Evolutionary conservation across 345 rosid species (phyloP), one percentile per base, ranked within the genome.

Genomic region (Heritiera littoralis): DNA sequence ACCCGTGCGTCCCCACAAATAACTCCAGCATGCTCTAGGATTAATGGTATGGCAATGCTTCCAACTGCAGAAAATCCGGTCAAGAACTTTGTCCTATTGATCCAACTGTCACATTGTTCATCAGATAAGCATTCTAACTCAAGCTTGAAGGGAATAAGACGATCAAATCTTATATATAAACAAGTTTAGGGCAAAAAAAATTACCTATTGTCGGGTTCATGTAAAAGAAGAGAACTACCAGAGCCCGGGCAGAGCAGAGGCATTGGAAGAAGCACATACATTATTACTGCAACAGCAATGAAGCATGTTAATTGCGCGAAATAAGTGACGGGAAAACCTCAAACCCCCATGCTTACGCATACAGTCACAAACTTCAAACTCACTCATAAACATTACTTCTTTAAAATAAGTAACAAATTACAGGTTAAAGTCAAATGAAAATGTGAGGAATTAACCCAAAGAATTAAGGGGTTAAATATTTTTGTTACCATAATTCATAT

Each of bases 261-360:
- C 98, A 96, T 87, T 0, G 99, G 99, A 83, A 96, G 95, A 52
- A 92, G 86, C 85, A 92, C 98, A 63, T 94, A 96, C 97, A 89
- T 92, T 59, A 96, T 84, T 11, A 92, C 99, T 96, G 93, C 86
- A 87, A 77, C 60, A 78, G 35, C 56, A 79, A 78, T 10, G 41
- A 9, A 17, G 18, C 54, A 76, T 45, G 63, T 75, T 32, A 40
- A 35, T 30, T 38, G n/a, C 41, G 41, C 20, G 20, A 51, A 18
- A 13, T 2, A 32, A 63, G 23, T 11, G 20, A 28, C 15, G 51
- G 38, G 48, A 20, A 77, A 54, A 13, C 30, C 59, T 49, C 55
- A 46, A 23, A 15, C 55, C 40, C 14, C 38, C 38, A 38, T 4
- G 66, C 66, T 61, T 61, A 12, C 12, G 12, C 17, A 30, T 8